These are phyloP conservation scores for Tricholoma sp. DNA, from an alignment of 768 basidiomycete species.

Conservation along the genomic window DNA sequence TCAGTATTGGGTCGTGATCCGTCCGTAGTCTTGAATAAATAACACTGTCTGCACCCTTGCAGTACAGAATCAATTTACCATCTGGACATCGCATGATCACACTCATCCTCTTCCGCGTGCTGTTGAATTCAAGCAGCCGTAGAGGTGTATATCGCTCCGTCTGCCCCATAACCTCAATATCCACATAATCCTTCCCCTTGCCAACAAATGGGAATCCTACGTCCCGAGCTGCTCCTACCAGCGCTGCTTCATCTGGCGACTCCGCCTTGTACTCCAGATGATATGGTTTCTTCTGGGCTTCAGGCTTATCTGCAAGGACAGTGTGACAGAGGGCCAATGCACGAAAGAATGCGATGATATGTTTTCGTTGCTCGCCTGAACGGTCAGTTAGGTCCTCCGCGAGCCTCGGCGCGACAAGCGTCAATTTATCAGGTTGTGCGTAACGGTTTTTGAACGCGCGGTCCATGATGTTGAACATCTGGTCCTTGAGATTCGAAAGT, in stretches of 20 bases:
- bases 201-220: constrained; percentile 88
- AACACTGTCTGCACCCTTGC: constrained; percentile 97
- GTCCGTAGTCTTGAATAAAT: constrained; percentile 82
- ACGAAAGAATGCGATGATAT: constrained; percentile 86
- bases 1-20: constrained; percentile 69
- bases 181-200: constrained; percentile 67
- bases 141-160: constrained; percentile 76
- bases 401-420: constrained; percentile 82
- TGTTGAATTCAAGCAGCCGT: constrained; percentile 89
- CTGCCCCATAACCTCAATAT: constrained; percentile 91
- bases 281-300: constrained; percentile 55
- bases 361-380: constrained; percentile 50
- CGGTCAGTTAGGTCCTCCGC: constrained; percentile 72
- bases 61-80: constrained; percentile 77
- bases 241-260: constrained; percentile 91
- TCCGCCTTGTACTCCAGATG: constrained; percentile 90
- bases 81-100: constrained; percentile 84
- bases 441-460: constrained; percentile 86
- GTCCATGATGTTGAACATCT: constrained; percentile 76
- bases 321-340: constrained; percentile 92
- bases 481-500: constrained; percentile 58
- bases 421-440: constrained; percentile 73
- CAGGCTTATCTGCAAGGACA: constrained; percentile 77
- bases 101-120: constrained; percentile 93
- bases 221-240: constrained; percentile 89